These are phyloP conservation scores for Simplicillium aogashimaense DNA, from an alignment of 2,329 filamentous ascomycete species.

Conservation along the genomic window DNA sequence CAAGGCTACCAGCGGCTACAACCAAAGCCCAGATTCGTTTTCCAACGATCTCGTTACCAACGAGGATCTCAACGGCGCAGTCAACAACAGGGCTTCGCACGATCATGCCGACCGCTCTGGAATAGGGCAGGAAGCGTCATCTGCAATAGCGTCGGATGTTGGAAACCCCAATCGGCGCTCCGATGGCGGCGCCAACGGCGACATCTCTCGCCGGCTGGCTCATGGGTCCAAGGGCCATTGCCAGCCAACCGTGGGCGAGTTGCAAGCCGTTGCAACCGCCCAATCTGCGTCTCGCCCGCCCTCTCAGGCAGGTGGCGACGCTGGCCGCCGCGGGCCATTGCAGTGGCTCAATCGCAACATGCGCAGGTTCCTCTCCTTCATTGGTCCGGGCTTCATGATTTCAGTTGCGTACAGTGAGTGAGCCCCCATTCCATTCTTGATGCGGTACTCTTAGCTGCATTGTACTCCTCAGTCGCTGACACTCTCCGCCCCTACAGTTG, in stretches of 20 bases:
- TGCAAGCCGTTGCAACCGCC: not conserved
- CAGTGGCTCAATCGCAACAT: conserved; percentile 1
- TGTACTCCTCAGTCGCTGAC: no score
- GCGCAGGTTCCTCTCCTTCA: conserved; percentile 19
- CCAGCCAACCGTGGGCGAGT: not conserved
- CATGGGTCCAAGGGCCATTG: not conserved
- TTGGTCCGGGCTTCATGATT: conserved; percentile 60
- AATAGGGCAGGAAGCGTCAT: not conserved
- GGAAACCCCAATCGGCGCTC: not conserved
- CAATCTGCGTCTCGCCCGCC: not conserved
- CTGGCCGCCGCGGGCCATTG: not conserved
- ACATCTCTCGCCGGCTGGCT: not conserved
- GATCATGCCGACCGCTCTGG: not conserved
- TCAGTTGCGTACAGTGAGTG: conserved; percentile 46
- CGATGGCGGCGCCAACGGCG: not conserved
- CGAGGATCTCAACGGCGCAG: conserved; percentile 32
- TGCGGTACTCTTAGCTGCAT: not conserved
- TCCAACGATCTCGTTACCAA: conserved; percentile 37
- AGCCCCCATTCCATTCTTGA: not conserved
- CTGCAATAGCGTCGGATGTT: not conserved
- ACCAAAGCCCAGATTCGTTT: conserved; percentile 35
- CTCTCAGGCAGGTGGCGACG: not conserved
- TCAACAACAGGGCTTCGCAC: conserved; percentile 16
- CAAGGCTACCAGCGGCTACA: conserved; percentile 21
- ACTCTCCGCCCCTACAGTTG: conserved; percentile 24